phyloP scores from a whole-genome alignment of 2,329 filamentous ascomycete species.

The Graphilbum fragrans region DNA sequence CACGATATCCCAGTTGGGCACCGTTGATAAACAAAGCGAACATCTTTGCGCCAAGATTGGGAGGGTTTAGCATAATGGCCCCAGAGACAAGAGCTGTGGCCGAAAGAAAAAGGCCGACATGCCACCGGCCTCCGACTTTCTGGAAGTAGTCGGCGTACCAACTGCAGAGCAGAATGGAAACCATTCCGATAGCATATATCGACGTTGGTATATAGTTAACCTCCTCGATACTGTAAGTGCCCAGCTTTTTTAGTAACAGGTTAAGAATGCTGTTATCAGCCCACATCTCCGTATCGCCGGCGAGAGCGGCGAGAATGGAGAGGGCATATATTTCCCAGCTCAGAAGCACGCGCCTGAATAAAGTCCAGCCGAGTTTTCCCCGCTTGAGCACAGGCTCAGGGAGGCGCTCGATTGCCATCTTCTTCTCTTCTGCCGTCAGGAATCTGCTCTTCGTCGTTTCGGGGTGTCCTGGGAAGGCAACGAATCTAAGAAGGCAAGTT shows the following conservation, averaged over 20 bases:
- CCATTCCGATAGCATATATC: slow-evolving; percentile 14
- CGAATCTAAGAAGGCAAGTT: slow-evolving; percentile 7
- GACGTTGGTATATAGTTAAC: slow-evolving; percentile 33
- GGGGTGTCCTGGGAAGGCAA: slow-evolving; percentile 9
- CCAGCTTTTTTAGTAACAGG: slow-evolving; percentile 13
- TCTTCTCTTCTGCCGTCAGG: slow-evolving; percentile 1
- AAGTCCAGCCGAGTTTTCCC: background rate
- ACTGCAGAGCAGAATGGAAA: slow-evolving; percentile 34
- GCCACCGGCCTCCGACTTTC: slow-evolving; percentile 25
- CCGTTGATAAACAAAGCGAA: slow-evolving; percentile 6
- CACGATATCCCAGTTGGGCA: background rate
- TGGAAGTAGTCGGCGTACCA: slow-evolving; percentile 37
- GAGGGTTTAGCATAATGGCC: slow-evolving; percentile 4
- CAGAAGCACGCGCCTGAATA: background rate
- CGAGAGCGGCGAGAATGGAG: slow-evolving; percentile 1
- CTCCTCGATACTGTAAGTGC: slow-evolving; percentile 26
- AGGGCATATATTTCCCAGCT: slow-evolving; percentile 5
- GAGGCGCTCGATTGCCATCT: slow-evolving; percentile 2
- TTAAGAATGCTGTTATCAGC: slow-evolving; percentile 3
- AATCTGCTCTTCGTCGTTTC: background rate
- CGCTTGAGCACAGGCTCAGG: background rate
- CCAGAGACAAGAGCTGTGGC: slow-evolving; percentile 5
- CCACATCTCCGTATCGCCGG: slow-evolving; percentile 4
- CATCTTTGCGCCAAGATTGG: slow-evolving; percentile 2
- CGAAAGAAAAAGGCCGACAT: slow-evolving; percentile 14